Evolutionary conservation across 1,139 yeast species (phyloP), one percentile per base, ranked within the genome.

Genomic region (Pichia norvegensis): DNA sequence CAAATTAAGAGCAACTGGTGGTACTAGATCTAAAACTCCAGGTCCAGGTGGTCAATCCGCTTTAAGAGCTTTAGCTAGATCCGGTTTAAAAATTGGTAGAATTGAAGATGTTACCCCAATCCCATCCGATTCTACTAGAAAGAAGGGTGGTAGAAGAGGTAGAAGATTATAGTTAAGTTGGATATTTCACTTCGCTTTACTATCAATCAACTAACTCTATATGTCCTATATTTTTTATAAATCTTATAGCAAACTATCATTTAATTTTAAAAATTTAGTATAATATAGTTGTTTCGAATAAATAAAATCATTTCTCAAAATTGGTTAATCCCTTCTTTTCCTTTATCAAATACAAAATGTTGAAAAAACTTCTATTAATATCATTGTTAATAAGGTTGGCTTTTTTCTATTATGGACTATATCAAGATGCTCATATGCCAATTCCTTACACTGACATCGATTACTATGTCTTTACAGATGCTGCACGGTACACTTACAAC

Each of bases 71-170:
- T 80, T 94, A 69, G 99, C 99, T 68, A 90, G 99, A 83, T 88
- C 97, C 61, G 99, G 99, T 73, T 82, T 94, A 77, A 88, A 95
- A 84, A 92, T 94, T 64, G 99, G 99, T 69, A 90, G 99, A 80
- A 94, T 94, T 66, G 98, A 94, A 81, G 99, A 94, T 74, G 98
- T 94, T 63, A 94, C 99, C 65, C 98, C 98, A 74, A 92, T 94
- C 68, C 99, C 99, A 73, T 92, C 98, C 63, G 99, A 94, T 78
- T 90, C 97, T 68, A 94, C 98, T 75, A 94, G 99, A 85, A 87
- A 95, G 86, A 94, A 94, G 95, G 98, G 98, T 87, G 99, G 99
- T 86, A 94, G 98, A 83, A 90, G 99, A 85, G 99, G 99, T 90
- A 92, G 98, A 85, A 88, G 99, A 85, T 85, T 90, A 79, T 90